These are phyloP conservation scores for Candida krabiensis DNA, from an alignment of 805 yeast species.

Conservation along the genomic window DNA sequence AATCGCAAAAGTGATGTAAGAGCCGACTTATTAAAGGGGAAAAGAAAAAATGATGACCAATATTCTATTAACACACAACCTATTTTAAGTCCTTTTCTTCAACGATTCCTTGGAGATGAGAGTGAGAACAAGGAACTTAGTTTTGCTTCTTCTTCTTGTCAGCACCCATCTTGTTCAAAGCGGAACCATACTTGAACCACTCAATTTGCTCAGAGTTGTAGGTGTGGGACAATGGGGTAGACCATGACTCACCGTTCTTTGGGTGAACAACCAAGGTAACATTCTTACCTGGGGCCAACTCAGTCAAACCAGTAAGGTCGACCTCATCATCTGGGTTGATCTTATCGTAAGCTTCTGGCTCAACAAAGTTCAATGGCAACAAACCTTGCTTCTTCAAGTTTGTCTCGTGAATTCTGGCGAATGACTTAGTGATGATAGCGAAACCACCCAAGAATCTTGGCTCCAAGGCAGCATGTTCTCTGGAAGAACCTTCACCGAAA, in stretches of 20 bases:
- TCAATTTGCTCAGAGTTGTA: slow-evolving; percentile 96
- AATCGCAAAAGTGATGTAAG: slow-evolving; percentile 2
- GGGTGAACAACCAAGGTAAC: slow-evolving; percentile 75
- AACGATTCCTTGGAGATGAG: not conserved
- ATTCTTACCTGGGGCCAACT: slow-evolving; percentile 91
- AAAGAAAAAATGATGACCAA: slow-evolving; percentile 5
- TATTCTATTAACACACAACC: slow-evolving; percentile 15
- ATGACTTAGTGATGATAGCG: slow-evolving; percentile 96
- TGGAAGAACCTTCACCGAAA: slow-evolving; percentile 99
- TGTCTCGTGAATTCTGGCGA: slow-evolving; percentile 99
- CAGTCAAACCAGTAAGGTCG: slow-evolving; percentile 81
- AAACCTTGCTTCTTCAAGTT: slow-evolving; percentile 99
- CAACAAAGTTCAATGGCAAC: slow-evolving; percentile 91
- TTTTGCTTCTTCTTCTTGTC: slow-evolving; percentile 12
- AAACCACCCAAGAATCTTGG: slow-evolving; percentile 99
- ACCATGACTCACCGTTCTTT: slow-evolving; percentile 80
- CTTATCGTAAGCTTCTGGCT: slow-evolving; percentile 89
- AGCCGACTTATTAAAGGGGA: slow-evolving; percentile 1
- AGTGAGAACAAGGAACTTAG: slow-evolving; percentile 1
- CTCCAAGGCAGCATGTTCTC: slow-evolving; percentile 99
- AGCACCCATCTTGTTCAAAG: slow-evolving; percentile 83
- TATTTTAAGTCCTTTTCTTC: not conserved
- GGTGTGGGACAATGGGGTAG: slow-evolving; percentile 90
- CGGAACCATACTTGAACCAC: slow-evolving; percentile 99
- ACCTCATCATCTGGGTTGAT: slow-evolving; percentile 88